Base-by-base conservation (phyloP, 805 yeast genomes). In the Diddensiella caesifluorescens region DNA sequence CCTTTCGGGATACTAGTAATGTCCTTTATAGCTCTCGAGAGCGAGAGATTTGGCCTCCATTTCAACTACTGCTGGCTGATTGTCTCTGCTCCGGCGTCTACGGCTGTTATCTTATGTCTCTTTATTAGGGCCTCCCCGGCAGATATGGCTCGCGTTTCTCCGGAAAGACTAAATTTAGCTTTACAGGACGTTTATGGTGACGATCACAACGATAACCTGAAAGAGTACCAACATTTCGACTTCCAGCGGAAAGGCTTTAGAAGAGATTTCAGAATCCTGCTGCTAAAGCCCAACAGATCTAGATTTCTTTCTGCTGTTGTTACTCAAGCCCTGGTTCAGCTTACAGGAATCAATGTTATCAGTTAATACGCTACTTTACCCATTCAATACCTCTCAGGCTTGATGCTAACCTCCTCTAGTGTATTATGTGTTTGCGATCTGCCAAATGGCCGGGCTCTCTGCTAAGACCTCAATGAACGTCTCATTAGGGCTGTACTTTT, bases 311-410 rank as follows among this genome's bases (percentile, higher is more conserved):
- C 16, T 31, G 48, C 39, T 4, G 16, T 44, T 28, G 21, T 16
- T 19, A 32, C 38, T 4, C 50, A 46, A 26, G 9, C 33, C 1
- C 33, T 46, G 22, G 42, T 41, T n/a, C 50, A 46, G 16, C 25
- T 44, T 16, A 44, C 39, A 4, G 50, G 50, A 18, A 41, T 46
- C 30, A 44, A 39, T 33, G 22, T 46, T 20, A 40, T 46, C n/a
- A 42, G 29, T 28, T 19, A 25, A 9, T 35, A 35, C 5, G 23
- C 25, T 12, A 10, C 6, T 7, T 34, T 34, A 7, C 7, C 15
- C n/a, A 16, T n/a, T n/a, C n/a, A n/a, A n/a, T n/a, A n/a, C n/a
- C n/a, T n/a, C n/a, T n/a, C n/a, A n/a, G n/a, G n/a, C 7, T 34
- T 22, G 29, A 6, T 9, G 18, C 37, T 34, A 19, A 34, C 29